These are phyloP conservation scores for Emergomyces orientalis DNA, from an alignment of 2,329 filamentous ascomycete species.

Conservation along the genomic window DNA sequence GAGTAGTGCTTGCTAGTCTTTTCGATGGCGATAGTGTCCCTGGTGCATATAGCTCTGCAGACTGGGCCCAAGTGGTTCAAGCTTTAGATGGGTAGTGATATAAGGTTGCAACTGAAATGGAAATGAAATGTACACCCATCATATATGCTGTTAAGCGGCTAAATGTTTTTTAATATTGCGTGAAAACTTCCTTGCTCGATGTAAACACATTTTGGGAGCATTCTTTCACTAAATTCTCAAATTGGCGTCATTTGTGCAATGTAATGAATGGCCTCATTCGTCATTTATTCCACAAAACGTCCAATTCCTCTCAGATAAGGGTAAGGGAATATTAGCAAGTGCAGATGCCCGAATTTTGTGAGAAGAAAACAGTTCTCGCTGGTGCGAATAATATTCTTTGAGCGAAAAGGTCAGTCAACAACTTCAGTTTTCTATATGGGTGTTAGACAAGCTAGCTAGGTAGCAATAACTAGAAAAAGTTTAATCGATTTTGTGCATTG, in stretches of 20 bases:
- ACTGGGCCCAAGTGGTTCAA: constrained; percentile 42
- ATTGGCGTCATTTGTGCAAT: no score
- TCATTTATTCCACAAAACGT: neutral
- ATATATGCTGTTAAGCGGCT: neutral
- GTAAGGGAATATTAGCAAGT: neutral
- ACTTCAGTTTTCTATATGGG: neutral
- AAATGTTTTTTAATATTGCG: neutral
- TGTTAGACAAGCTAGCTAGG: no score
- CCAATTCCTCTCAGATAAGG: neutral
- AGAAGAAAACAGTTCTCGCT: neutral
- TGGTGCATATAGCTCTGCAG: constrained; percentile 34
- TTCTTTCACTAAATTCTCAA: neutral
- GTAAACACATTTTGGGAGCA: neutral
- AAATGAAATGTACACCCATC: neutral
- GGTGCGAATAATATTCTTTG: neutral
- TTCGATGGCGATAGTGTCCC: constrained; percentile 41
- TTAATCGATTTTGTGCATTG: neutral
- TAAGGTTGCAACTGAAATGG: neutral
- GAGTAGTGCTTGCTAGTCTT: constrained; percentile 40
- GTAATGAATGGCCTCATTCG: neutral
- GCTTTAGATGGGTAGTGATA: constrained; percentile 27
- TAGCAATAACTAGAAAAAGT: neutral
- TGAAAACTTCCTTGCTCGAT: neutral
- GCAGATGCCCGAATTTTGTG: neutral
- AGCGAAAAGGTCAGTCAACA: neutral